Evolutionary conservation across 2,329 filamentous ascomycete genomes (phyloP), one percentile per base, ranked within the genome.

Genomic region (Aureobasidium sp.): DNA sequence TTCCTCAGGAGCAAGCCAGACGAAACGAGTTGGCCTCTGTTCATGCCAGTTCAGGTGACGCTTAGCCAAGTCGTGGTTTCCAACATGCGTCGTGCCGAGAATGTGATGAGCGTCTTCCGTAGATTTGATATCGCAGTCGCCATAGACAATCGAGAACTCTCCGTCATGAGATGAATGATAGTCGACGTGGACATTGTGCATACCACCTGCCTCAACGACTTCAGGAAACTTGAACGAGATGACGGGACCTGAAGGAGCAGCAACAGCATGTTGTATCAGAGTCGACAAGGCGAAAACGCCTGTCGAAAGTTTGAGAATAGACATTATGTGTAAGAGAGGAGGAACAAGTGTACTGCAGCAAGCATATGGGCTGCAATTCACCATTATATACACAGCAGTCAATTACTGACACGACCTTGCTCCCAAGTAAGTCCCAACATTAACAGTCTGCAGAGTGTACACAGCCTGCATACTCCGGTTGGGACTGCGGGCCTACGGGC

Each of bases 141-240:
- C 80, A 64, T 81, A 78, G 7, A 79, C 73, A 29, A 80, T 65
- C 2, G 72, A 71, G 9, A 81, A 62, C 16, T 77, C 69, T 7
- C 78, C 79, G 61, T 79, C 75, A 34, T 78, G 75, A 25, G 71
- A 69, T 21, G 72, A 69, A 42, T 72, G 71, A 63, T 77, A 80
- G 5, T 69, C 72, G 25, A 82, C 69, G 47, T 81, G 75, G 34
- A 82, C 71, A 65, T 82, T 82, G 66, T 82, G 78, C 63, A 82
- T 66, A 25, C 69, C 70, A 44, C 69, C 69, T 32, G 68, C 69
- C 53, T 72, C 69, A 3, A 64, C 52, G 5, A 61, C 42, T 1
- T 61, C 59, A 7, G 59, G 59, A 16, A 61, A 55, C n/a, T 27
- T 54, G 42, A 61, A 48, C 5, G 59, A 61, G 25, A 61, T 11